Conservation (phyloP, 768 basidiomycete species). For the Termitomyces sp. region DNA sequence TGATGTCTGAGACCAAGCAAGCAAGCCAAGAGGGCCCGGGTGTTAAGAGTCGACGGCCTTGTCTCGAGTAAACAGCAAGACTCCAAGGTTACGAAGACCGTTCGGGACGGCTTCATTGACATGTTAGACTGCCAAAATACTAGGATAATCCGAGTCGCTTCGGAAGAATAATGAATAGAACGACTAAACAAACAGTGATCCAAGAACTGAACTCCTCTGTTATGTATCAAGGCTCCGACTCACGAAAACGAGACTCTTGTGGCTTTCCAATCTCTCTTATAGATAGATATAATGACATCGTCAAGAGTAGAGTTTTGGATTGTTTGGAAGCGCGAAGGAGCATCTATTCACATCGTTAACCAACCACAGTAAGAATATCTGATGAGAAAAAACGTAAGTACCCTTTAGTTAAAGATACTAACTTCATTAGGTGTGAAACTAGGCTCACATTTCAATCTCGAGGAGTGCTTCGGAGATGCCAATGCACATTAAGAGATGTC, state of each 20-base stretch:
- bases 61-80: constrained; percentile 20
- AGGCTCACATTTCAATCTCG: not conserved
- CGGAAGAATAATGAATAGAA: too few species aligned
- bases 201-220: constrained; percentile 18
- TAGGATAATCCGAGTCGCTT: too few species aligned
- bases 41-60: constrained; percentile 20
- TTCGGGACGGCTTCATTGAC: constrained; percentile 24
- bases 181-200: constrained; percentile 9
- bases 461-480: not conserved
- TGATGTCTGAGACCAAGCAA: constrained; percentile 25
- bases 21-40: constrained; percentile 25
- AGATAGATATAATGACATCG: constrained; percentile 10
- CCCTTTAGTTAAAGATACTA: not conserved
- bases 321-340: not conserved
- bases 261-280: constrained; percentile 1
- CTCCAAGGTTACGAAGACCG: constrained; percentile 20
- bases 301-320: not conserved
- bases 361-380: not conserved
- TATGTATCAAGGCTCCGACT: constrained; percentile 14
- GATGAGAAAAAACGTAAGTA: not conserved
- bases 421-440: not conserved
- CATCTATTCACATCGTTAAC: constrained; percentile 1
- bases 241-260: constrained; percentile 11
- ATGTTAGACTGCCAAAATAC: constrained; percentile 22
- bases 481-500: not conserved